Conservation (phyloP, 805 yeast genomes). For the Ogataea naganishii region DNA sequence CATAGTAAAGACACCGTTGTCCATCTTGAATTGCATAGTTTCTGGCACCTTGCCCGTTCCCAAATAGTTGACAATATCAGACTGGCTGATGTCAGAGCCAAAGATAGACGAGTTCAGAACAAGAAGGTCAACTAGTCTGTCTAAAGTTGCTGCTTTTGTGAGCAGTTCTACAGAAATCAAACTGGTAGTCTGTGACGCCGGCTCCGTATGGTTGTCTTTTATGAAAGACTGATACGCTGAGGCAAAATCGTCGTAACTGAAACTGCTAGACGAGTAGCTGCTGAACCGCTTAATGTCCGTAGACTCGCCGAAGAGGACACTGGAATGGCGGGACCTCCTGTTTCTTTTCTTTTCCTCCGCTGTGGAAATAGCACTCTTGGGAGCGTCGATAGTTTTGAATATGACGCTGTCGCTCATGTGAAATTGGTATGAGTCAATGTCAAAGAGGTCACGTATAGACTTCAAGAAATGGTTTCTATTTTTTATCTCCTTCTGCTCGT, state of each 20-base stretch:
- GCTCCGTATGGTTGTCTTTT: conserved; percentile 9
- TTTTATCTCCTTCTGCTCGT: conserved; percentile 3
- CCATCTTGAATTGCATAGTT: conserved; percentile 39
- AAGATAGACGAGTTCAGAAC: conserved; percentile 64
- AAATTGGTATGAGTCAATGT: conserved; percentile 49
- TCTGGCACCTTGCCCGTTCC: conserved; percentile 11
- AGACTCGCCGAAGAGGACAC: conserved; percentile 23
- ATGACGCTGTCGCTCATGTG: conserved; percentile 47
- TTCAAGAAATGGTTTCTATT: conserved; percentile 40
- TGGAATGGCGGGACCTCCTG: conserved; percentile 21
- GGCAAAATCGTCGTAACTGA: conserved; percentile 23
- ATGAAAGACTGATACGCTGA: conserved; percentile 14
- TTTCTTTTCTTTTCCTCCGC: conserved; percentile 1
- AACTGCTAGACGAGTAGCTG: conserved; percentile 24
- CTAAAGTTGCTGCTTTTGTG: conserved; percentile 60
- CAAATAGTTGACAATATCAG: conserved; percentile 33
- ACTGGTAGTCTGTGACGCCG: neutral
- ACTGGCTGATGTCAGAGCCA: conserved; percentile 29
- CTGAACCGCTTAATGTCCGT: conserved; percentile 23
- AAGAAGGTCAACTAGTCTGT: conserved; percentile 69
- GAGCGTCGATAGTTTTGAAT: conserved; percentile 45
- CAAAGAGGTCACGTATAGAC: conserved; percentile 54
- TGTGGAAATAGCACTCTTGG: conserved; percentile 11
- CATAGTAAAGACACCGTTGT: conserved; percentile 53
- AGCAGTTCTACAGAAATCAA: conserved; percentile 16